Percentiles rank a stretch among this genome's conserved stretches.
Evolutionary conservation across 169 alveolate species (phyloP).

Genomic region (Plasmodium gallinaceum): DNA sequence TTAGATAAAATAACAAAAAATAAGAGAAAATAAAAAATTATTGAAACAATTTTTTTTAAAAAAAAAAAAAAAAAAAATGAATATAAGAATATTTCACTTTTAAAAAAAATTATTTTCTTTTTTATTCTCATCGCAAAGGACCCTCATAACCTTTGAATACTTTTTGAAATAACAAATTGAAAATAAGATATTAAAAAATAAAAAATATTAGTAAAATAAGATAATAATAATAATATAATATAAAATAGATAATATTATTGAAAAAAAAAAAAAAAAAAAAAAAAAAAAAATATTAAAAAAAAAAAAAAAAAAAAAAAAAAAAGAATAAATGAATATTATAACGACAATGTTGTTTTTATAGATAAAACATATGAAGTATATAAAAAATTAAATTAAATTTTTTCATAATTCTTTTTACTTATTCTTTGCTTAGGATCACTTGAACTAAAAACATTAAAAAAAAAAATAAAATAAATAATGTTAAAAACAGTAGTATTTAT

Average conservation of each 20-base stretch:
- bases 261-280: slow-evolving; percentile 11
- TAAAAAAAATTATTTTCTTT: slow-evolving; percentile 1
- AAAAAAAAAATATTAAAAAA: neutral
- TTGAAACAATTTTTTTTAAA: neutral
- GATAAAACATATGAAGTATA: neutral
- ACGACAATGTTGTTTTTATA: no score
- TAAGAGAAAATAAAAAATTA: neutral
- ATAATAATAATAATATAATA: no score
- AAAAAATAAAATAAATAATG: neutral
- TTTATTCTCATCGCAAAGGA: slow-evolving; percentile 29
- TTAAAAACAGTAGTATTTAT: neutral
- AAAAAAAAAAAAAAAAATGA: slow-evolving; percentile 18
- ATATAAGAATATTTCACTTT: neutral
- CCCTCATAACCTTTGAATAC: slow-evolving; percentile 71
- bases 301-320: no score
- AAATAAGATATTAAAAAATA: slow-evolving; percentile 11
- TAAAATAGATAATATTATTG: neutral
- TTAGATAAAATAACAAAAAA: neutral
- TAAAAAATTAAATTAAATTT: neutral
- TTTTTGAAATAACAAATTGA: slow-evolving; percentile 1
- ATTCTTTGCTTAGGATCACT: slow-evolving; percentile 29
- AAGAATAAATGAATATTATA: no score
- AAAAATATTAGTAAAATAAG: neutral
- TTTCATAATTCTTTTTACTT: slow-evolving; percentile 11
- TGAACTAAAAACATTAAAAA: slow-evolving; percentile 10